Evolutionary conservation across 306 rosid species (phyloP), one percentile per base, ranked within the genome.

Genomic region (Begonia masoniana): DNA sequence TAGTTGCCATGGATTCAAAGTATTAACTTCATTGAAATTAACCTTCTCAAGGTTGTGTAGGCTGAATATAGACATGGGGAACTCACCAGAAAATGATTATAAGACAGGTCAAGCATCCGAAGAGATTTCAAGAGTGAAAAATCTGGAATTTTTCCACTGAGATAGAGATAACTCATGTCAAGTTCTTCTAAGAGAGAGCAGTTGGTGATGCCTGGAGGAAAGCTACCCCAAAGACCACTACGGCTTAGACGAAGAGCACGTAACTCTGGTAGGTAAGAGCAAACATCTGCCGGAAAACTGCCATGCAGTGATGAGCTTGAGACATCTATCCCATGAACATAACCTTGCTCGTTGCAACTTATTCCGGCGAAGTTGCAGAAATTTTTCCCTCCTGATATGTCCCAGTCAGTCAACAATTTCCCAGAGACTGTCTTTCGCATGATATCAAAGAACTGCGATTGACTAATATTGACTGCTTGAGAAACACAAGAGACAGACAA

Each of bases 1-100:
- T 10, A 86, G 59, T 50, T 72, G 62, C 99, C 96, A 92, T 2
- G 55, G 53, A 21, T 60, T 62, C 82, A 92, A 84, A 6, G 52
- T 71, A 2, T 5, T 58, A 13, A 79, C 78, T 63, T 86, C 95
- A 50, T 92, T 92, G 88, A 92, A 81, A 70, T 79, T 83, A 8
- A 92, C 73, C 12, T 60, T 47, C 73, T 83, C 85, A 0, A 92
- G 82, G 43, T 63, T 53, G 56, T 77, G 67, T 41, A 92, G 95
- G 62, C 76, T 83, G 59, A 75, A 75, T 6, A 92, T 81, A 5
- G 96, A 86, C 74, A 75, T 41, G 48, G 99, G 99, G 60, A 92
- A 92, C 12, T 70, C 63, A 0, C 96, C 96, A 0, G 52, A 51
- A 62, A 77, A 92, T 0, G 15, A 51, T 92, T 92, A 61, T 83